Conservation (phyloP, 306 rosid genomes). For the Amphicarpaea edgeworthii region DNA sequence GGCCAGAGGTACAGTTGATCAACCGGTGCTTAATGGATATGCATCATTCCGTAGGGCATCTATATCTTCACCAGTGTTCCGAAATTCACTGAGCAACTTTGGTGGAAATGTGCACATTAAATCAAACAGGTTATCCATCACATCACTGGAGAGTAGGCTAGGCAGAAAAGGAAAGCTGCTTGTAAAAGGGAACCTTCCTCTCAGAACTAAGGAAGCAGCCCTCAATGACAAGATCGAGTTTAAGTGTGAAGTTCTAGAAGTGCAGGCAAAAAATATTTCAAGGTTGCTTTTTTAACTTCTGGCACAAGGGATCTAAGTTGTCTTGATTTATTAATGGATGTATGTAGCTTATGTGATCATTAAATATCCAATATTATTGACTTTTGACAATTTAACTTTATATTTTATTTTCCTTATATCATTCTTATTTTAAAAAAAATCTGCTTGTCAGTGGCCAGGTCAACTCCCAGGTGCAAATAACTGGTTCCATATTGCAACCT, state of each 20-base stretch:
- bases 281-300: conserved; percentile 62
- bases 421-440: conserved; percentile 30
- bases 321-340: conserved; percentile 21
- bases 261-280: conserved; percentile 72
- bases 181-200: conserved; percentile 93
- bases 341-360: conserved; percentile 19
- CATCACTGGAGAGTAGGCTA: conserved; percentile 87
- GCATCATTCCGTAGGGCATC: conserved; percentile 91
- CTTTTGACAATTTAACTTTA: conserved; percentile 5
- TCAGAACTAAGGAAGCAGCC: conserved; percentile 79
- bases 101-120: conserved; percentile 84
- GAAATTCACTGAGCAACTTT: conserved; percentile 78
- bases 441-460: conserved; percentile 83
- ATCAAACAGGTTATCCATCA: conserved; percentile 86
- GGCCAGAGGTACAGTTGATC: conserved; percentile 92
- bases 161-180: conserved; percentile 85
- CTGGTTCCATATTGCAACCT: conserved; percentile 93
- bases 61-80: conserved; percentile 87
- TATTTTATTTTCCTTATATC: conserved; percentile 17
- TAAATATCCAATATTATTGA: conserved; percentile 10
- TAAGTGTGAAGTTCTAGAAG: conserved; percentile 91
- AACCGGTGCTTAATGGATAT: conserved; percentile 87
- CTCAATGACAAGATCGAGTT: conserved; percentile 81
- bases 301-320: conserved; percentile 13
- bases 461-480: conserved; percentile 89